Evolutionary conservation across 768 basidiomycete species (phyloP), one percentile per base, ranked within the genome.

Genomic region (Boletus tomentosulus): DNA sequence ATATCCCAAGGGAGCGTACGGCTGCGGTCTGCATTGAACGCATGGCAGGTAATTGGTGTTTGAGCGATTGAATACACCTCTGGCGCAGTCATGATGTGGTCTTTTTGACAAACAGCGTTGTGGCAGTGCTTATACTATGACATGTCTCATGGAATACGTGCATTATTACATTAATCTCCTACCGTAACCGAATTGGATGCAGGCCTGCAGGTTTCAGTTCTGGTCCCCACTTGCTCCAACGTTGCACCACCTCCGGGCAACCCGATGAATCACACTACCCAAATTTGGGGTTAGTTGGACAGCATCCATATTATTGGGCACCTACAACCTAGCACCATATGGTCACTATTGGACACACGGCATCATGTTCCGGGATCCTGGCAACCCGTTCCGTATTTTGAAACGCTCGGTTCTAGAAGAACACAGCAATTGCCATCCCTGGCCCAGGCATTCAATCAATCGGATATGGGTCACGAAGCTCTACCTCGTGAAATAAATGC

Each of bases 1-100:
- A 44, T 15, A 33, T 57, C 53, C n/a, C 38, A 15, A 39, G 10
- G 11, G 27, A 28, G 80, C 91, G 72, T 62, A 98, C 96, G 88
- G 57, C 75, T 78, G 60, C 91, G 84, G 68, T 96, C 91, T 24
- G 85, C 85, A 63, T 85, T 95, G 81, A 98, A 98, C 2, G 92
- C 81, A 70, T 97, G 92, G 39, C 86, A 85, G 3, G 92, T 93
- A 48, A 99, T 80, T 30, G 95, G 92, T 0, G 81, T 81, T 63
- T 91, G 84, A n/a, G 88, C 78, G 45, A 98, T 78, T 50, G 80
- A 80, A 69, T 82, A 87, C 6, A 91, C 77, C 77, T 94, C 84
- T 45, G 89, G 88, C 30, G 81, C 70, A 72, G 91, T 82, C 85
- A 84, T 85, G 46, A 25, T 28, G 28, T 6, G 9, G 31, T 33